Evolutionary conservation across 1,284 basidiomycete species (phyloP).

Genomic region (Meira nashicola): DNA sequence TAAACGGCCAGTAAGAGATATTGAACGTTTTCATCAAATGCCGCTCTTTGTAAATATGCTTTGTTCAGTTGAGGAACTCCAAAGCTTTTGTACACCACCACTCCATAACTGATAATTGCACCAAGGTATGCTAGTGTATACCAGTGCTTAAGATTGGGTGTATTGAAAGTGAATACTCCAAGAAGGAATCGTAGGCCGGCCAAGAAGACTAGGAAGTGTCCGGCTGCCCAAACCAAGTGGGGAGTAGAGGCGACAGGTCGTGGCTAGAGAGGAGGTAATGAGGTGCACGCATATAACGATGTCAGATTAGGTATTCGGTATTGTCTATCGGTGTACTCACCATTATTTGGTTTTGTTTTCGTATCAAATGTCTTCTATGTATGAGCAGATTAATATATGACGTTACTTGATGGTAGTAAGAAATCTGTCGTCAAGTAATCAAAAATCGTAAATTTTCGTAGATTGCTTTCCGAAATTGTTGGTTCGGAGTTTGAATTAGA

Average conservation of each 20-base stretch:
- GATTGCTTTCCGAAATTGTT: too few relatives aligned
- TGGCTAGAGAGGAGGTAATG: conserved; percentile 8
- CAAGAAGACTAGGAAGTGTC: conserved; percentile 51
- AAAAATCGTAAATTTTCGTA: too few relatives aligned
- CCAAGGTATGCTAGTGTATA: conserved; percentile 48
- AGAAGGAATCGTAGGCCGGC: conserved; percentile 47
- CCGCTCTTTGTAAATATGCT: conserved; percentile 50
- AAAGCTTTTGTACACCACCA: conserved; percentile 53
- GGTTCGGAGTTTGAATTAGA: too few relatives aligned
- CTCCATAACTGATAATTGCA: conserved; percentile 52
- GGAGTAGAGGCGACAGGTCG: conserved; percentile 45
- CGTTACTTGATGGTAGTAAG: too few relatives aligned
- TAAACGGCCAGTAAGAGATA: conserved; percentile 51
- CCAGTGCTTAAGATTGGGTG: conserved; percentile 39
- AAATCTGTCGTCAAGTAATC: too few relatives aligned
- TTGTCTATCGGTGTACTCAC: too few relatives aligned
- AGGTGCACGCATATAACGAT: neutral
- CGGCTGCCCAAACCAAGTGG: conserved; percentile 52
- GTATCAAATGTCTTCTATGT: too few relatives aligned
- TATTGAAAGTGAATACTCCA: conserved; percentile 30
- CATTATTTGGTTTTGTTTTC: too few relatives aligned
- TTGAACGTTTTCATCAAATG: conserved; percentile 54
- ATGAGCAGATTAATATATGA: too few relatives aligned
- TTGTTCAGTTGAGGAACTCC: conserved; percentile 47
- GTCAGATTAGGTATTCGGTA: too few relatives aligned